Conservation (phyloP, 2,329 filamentous ascomycete genomes). For the Dactylellina leptospora region DNA sequence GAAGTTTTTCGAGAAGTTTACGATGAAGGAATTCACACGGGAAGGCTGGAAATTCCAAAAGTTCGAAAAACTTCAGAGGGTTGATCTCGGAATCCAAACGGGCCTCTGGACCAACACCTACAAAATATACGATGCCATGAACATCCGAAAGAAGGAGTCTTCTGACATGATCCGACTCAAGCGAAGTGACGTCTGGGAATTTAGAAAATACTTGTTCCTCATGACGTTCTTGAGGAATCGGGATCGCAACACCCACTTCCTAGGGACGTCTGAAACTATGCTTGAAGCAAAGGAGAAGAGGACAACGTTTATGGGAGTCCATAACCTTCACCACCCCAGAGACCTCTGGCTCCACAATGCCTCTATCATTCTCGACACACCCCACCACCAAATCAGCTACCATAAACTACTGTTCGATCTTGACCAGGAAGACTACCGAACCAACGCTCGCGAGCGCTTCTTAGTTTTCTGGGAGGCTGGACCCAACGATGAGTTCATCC, state of each 20-base stretch:
- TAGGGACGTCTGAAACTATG: slow-evolving; percentile 56
- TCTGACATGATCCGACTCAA: slow-evolving; percentile 41
- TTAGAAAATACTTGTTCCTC: slow-evolving; percentile 57
- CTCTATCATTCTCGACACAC: slow-evolving; percentile 54
- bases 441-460: slow-evolving; percentile 57
- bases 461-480: slow-evolving; percentile 58
- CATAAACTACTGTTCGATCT: slow-evolving; percentile 56
- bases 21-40: slow-evolving; percentile 55
- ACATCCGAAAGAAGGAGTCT: slow-evolving; percentile 21
- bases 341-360: slow-evolving; percentile 58
- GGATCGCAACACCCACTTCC: slow-evolving; percentile 57
- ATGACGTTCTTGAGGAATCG: slow-evolving; percentile 56
- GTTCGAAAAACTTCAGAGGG: slow-evolving; percentile 56
- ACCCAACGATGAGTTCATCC: slow-evolving; percentile 57
- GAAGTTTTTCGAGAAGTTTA: slow-evolving; percentile 58
- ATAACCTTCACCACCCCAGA: slow-evolving; percentile 57
- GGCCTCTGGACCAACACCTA: slow-evolving; percentile 53
- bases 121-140: slow-evolving; percentile 49
- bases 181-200: slow-evolving; percentile 56
- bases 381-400: slow-evolving; percentile 55
- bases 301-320: slow-evolving; percentile 55
- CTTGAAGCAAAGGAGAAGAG: slow-evolving; percentile 56
- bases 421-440: slow-evolving; percentile 57
- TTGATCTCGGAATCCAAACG: slow-evolving; percentile 56
- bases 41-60: slow-evolving; percentile 56